Evolutionary conservation across 768 basidiomycete genomes (phyloP).

Genomic region (Boletus subcaerulescens): DNA sequence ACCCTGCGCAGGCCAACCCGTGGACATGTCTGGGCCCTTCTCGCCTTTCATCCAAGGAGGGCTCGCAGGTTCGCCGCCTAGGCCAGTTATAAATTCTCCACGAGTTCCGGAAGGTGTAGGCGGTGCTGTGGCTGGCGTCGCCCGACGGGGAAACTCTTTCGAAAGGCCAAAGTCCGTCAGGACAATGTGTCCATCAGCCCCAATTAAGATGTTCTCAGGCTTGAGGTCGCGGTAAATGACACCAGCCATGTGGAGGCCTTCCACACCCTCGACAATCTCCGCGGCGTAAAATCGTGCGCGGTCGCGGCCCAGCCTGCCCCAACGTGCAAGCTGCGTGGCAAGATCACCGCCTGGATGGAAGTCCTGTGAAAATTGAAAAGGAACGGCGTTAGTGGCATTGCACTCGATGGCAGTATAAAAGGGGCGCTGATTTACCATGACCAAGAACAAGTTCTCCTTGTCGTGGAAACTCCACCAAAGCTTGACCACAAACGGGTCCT

Average conservation of each 20-base stretch:
- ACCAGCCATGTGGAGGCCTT: slow-evolving; percentile 89
- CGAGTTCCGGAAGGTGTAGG: slow-evolving; percentile 54
- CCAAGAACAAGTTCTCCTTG: slow-evolving; percentile 93
- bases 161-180: slow-evolving; percentile 96
- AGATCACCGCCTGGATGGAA: slow-evolving; percentile 96
- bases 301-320: slow-evolving; percentile 91
- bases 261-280: slow-evolving; percentile 95
- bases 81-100: slow-evolving; percentile 54
- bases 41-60: slow-evolving; percentile 80
- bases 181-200: slow-evolving; percentile 91
- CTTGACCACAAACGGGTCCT: slow-evolving; percentile 93
- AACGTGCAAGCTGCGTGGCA: slow-evolving; percentile 94
- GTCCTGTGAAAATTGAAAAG: slow-evolving; percentile 48
- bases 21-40: slow-evolving; percentile 47
- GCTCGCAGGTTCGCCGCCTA: slow-evolving; percentile 40
- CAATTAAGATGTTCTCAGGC: slow-evolving; percentile 95
- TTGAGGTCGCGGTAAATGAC: slow-evolving; percentile 98
- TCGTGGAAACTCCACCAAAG: slow-evolving; percentile 99
- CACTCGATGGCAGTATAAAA: slow-evolving; percentile 12
- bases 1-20: slow-evolving; percentile 56
- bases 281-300: slow-evolving; percentile 96
- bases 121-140: slow-evolving; percentile 45
- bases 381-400: slow-evolving; percentile 10
- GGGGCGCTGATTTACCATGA: slow-evolving; percentile 62
- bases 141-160: slow-evolving; percentile 77